Evolutionary conservation across 2,329 filamentous ascomycete species (phyloP).

Genomic region (Aspergillus tamarii): DNA sequence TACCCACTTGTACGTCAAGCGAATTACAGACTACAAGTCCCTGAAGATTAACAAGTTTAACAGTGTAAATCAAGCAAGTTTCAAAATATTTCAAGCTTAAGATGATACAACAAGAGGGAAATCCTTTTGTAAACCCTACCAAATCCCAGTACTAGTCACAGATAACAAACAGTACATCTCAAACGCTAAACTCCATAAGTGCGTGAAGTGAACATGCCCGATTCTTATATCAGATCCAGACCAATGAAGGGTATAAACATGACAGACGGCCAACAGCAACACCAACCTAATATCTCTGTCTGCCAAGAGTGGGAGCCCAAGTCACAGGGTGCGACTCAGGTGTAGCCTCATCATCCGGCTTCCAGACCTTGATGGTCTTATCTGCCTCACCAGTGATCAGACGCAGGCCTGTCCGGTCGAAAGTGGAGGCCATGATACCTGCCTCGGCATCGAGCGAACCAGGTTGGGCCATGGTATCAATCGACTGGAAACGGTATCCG

Average conservation of each 20-base stretch:
- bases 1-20: slow-evolving; percentile 10
- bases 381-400: slow-evolving; percentile 94
- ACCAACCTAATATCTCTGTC: slow-evolving; percentile 69
- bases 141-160: slow-evolving; percentile 10
- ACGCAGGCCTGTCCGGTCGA: slow-evolving; percentile 84
- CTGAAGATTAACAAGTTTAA: neutral
- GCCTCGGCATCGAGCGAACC: slow-evolving; percentile 92
- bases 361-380: slow-evolving; percentile 99
- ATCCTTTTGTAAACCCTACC: slow-evolving; percentile 15
- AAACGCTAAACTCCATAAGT: slow-evolving; percentile 38
- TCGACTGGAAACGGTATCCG: slow-evolving; percentile 84
- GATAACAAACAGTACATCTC: slow-evolving; percentile 16
- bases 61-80: neutral
- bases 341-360: slow-evolving; percentile 86
- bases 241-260: slow-evolving; percentile 23
- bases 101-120: slow-evolving; percentile 18
- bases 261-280: slow-evolving; percentile 4
- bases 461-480: slow-evolving; percentile 91
- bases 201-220: slow-evolving; percentile 21
- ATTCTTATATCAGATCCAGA: slow-evolving; percentile 25
- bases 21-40: neutral
- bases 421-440: slow-evolving; percentile 91
- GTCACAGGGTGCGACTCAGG: slow-evolving; percentile 88
- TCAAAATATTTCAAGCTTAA: neutral
- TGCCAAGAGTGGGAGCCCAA: slow-evolving; percentile 81